Evolutionary conservation across 2,329 filamentous ascomycete genomes (phyloP), one percentile per base, ranked within the genome.

Genomic region (Ophiocordyceps unilateralis): DNA sequence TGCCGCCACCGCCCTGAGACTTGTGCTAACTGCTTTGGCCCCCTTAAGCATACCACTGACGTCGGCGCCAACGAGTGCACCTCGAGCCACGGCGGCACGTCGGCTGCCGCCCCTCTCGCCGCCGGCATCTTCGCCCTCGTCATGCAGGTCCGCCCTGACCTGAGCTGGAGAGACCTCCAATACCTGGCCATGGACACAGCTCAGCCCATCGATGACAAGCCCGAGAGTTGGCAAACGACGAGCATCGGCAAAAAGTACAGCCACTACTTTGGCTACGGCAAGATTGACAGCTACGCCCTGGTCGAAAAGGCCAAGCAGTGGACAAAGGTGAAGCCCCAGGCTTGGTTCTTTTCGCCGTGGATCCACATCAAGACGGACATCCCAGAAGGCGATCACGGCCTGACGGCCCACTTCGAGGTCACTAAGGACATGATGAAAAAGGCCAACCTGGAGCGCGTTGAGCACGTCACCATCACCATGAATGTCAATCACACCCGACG

Each of bases 391-490:
- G 68, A 83, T 21, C 63, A 83, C 44, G 91, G 91, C 1, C 63
- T 98, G 34, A 73, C 80, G 2, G 85, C 83, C 42, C 72, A 67
- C n/a, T 88, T 93, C 51, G 78, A 87, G 41, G 77, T 98, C 34
- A 95, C 85, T 0, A 62, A 76, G 43, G 77, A 87, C 19, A 86
- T 88, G 76, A 66, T 96, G 45, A 76, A 81, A 55, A 63, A 77
- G 20, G 85, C 85, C 50, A 98, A 98, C 56, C 59, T 98, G 14
- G 85, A 79, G 53, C 78, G 83, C 15, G 57, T 98, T 22, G 91
- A 98, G 65, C 91, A 98, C 62, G 84, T 98, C 30, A 96, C 89
- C 1, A 76, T 98, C 30, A 96, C 89, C 3, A 98, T 98, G 88
- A 98, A 98, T 54, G 73, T 95, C 21, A 75, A 84, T 43, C 91